Conservation (phyloP, 768 basidiomycete genomes). For the Lanmaoa pseudosensibilis region DNA sequence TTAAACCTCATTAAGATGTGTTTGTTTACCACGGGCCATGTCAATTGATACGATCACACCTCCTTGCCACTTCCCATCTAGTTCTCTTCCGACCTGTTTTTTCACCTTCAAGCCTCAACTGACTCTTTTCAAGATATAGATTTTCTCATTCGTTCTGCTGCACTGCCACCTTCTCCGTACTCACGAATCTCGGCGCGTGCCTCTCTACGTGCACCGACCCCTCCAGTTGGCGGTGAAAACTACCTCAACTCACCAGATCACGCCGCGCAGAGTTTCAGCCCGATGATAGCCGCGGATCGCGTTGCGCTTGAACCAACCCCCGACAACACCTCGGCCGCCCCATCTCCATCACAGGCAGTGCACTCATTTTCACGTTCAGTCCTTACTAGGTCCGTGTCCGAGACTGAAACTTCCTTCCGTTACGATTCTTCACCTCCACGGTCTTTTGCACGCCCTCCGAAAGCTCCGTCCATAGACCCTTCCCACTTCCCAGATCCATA, state of each 20-base stretch:
- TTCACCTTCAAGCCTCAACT: conserved; percentile 15
- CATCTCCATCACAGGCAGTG: conserved; percentile 24
- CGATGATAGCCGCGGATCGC: conserved; percentile 23
- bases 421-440: conserved; percentile 37
- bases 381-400: conserved; percentile 41
- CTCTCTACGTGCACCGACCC: conserved; percentile 43
- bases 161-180: conserved; percentile 36
- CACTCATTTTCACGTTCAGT: conserved; percentile 34
- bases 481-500: conserved; percentile 72
- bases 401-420: conserved; percentile 39
- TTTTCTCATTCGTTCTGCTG: conserved; percentile 32
- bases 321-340: conserved; percentile 23
- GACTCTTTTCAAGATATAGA: conserved; percentile 27
- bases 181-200: conserved; percentile 31
- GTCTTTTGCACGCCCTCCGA: conserved; percentile 45
- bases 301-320: conserved; percentile 6
- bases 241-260: conserved; percentile 28
- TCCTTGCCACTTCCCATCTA: conserved; percentile 4
- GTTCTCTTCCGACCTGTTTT: conserved; percentile 12
- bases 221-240: conserved; percentile 30
- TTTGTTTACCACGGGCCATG: conserved; percentile 26
- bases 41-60: conserved; percentile 17
- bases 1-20: conserved; percentile 11
- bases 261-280: conserved; percentile 12
- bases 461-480: conserved; percentile 54